Evolutionary conservation across 495 filamentous ascomycete species (phyloP).

Genomic region (Bombardia bombarda): DNA sequence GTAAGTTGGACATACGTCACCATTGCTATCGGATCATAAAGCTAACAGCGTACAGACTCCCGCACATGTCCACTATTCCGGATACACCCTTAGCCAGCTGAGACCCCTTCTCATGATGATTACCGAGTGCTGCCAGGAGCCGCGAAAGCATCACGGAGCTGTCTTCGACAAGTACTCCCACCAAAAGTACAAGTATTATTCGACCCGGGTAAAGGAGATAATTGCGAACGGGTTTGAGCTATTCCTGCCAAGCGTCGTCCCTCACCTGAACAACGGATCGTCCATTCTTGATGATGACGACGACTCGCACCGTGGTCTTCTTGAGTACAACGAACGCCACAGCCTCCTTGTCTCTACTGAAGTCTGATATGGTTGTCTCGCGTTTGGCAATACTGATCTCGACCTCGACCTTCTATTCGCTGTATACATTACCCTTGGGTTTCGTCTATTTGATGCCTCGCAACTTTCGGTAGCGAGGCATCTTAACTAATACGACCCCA

Average conservation of each 20-base stretch:
- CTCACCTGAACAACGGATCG: neutral
- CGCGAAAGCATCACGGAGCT: constrained; percentile 70
- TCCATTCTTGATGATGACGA: constrained; percentile 2
- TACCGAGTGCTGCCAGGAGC: constrained; percentile 78
- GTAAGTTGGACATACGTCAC: constrained; percentile 44
- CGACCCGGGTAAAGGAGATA: constrained; percentile 69
- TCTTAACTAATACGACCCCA: no score
- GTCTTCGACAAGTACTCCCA: constrained; percentile 89
- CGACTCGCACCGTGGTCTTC: constrained; percentile 1
- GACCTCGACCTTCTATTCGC: constrained; percentile 5
- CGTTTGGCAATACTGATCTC: neutral
- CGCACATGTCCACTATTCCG: constrained; percentile 83
- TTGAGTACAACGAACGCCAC: constrained; percentile 10
- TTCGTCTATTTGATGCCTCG: neutral
- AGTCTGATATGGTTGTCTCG: constrained; percentile 15
- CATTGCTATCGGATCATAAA: neutral
- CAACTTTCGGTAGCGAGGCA: neutral
- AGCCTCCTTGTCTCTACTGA: constrained; percentile 28
- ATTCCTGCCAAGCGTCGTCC: constrained; percentile 14
- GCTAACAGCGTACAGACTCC: constrained; percentile 49
- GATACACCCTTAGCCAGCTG: constrained; percentile 81
- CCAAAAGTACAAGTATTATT: constrained; percentile 71
- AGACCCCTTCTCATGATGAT: constrained; percentile 67
- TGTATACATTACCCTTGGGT: constrained; percentile 6
- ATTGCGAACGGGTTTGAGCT: constrained; percentile 49